These are phyloP conservation scores for Graphilbum sp. DNA, from an alignment of 2,329 filamentous ascomycete species.

Conservation along the genomic window DNA sequence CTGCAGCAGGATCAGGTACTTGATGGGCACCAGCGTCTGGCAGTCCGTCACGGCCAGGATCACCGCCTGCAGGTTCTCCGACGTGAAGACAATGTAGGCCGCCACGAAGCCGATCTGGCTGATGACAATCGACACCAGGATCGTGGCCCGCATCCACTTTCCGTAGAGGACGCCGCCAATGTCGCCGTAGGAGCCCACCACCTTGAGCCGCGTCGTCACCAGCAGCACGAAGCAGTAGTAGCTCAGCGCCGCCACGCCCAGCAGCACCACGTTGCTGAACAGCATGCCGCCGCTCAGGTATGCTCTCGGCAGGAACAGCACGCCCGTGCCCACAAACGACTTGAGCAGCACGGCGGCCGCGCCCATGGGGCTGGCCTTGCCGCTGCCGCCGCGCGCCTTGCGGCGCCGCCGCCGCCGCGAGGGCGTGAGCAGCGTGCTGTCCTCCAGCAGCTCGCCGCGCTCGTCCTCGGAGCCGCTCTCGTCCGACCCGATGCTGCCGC, in stretches of 20 bases:
- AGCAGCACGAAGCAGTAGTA: constrained; percentile 97
- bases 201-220: constrained; percentile 66
- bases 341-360: constrained; percentile 81
- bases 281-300: constrained; percentile 96
- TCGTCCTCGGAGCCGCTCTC: constrained; percentile 47
- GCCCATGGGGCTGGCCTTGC: constrained; percentile 62
- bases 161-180: constrained; percentile 89
- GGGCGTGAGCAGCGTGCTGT: constrained; percentile 68
- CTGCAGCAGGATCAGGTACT: constrained; percentile 83
- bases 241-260: constrained; percentile 69
- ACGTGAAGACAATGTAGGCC: constrained; percentile 93
- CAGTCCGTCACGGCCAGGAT: constrained; percentile 84
- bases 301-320: constrained; percentile 80
- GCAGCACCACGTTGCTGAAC: constrained; percentile 83
- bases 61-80: constrained; percentile 89
- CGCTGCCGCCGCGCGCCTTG: constrained; percentile 55
- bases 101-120: constrained; percentile 92
- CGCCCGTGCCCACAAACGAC: constrained; percentile 93
- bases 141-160: constrained; percentile 73
- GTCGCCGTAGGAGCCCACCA: constrained; percentile 93
- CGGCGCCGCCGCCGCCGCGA: constrained; percentile 58
- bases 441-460: constrained; percentile 70
- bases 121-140: constrained; percentile 81
- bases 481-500: constrained; percentile 31
- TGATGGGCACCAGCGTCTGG: constrained; percentile 69